phyloP scores from a whole-genome alignment of 2,329 filamentous ascomycete genomes.

The Colletotrichum sp. region DNA sequence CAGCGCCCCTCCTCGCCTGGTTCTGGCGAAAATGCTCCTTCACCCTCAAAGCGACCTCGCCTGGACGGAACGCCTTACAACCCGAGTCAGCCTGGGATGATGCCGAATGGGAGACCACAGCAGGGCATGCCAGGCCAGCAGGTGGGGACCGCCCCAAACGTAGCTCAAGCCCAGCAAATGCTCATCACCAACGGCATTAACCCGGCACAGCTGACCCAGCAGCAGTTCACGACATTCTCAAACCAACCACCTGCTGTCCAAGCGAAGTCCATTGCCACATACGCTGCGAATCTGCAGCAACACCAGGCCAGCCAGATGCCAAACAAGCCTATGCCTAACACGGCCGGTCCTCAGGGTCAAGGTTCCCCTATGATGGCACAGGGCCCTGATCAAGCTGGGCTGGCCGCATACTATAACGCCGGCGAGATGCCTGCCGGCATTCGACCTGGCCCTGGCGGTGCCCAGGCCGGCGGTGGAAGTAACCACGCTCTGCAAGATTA shows the following conservation, averaged over 20 bases:
- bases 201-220: constrained; percentile 72
- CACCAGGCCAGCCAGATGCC: constrained; percentile 83
- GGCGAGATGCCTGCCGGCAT: constrained; percentile 67
- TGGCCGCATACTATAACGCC: constrained; percentile 68
- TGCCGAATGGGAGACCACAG: constrained; percentile 73
- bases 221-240: constrained; percentile 74
- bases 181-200: constrained; percentile 76
- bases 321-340: constrained; percentile 80
- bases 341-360: constrained; percentile 71
- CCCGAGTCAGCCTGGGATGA: constrained; percentile 72
- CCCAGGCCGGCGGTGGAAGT: constrained; percentile 59
- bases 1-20: constrained; percentile 82
- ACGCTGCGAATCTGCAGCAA: constrained; percentile 83
- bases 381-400: constrained; percentile 67
- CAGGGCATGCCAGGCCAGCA: constrained; percentile 77
- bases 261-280: constrained; percentile 85
- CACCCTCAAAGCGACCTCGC: constrained; percentile 88
- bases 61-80: constrained; percentile 76
- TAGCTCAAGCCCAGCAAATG: constrained; percentile 62
- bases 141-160: constrained; percentile 59
- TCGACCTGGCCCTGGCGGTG: constrained; percentile 56
- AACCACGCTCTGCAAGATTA: constrained; percentile 88
- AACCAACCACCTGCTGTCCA: constrained; percentile 65
- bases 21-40: constrained; percentile 86
- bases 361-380: constrained; percentile 83